These are phyloP conservation scores for Withania somnifera DNA, from an alignment of 305 asterid species.

Conservation along the genomic window DNA sequence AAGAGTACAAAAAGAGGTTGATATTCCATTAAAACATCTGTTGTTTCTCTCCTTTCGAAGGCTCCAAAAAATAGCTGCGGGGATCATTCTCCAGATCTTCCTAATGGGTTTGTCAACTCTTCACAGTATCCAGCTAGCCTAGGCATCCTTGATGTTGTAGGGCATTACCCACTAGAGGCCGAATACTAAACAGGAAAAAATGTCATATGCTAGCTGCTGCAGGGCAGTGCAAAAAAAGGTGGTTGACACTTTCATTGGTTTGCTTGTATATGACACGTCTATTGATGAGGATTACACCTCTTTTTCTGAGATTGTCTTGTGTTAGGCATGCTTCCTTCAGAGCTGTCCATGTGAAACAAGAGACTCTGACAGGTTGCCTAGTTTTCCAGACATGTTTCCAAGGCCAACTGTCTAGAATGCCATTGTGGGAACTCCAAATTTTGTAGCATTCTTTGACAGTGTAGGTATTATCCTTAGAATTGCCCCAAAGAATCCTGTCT, in stretches of 20 bases:
- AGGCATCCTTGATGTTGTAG: neutral
- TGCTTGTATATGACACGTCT: neutral
- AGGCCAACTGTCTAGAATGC: no score
- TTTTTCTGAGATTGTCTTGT: neutral
- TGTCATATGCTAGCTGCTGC: neutral
- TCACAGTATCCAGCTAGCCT: neutral
- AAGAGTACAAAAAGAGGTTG: no score
- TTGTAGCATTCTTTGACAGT: no score
- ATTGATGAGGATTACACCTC: neutral
- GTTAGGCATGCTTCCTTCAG: neutral
- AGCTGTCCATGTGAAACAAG: neutral
- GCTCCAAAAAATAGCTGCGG: neutral
- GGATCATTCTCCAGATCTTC: neutral
- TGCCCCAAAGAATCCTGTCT: no score
- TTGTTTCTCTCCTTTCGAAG: no score
- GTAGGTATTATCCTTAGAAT: no score
- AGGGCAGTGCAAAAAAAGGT: neutral
- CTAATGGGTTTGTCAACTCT: neutral
- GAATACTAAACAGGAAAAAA: neutral
- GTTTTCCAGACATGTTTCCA: no score
- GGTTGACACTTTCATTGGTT: neutral
- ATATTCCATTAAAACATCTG: no score
- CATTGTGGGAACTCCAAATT: no score
- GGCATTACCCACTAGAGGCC: neutral
- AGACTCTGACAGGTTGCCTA: neutral